Evolutionary conservation across 2,329 filamentous ascomycete genomes (phyloP).

Genomic region (Hypoxylon sp.): DNA sequence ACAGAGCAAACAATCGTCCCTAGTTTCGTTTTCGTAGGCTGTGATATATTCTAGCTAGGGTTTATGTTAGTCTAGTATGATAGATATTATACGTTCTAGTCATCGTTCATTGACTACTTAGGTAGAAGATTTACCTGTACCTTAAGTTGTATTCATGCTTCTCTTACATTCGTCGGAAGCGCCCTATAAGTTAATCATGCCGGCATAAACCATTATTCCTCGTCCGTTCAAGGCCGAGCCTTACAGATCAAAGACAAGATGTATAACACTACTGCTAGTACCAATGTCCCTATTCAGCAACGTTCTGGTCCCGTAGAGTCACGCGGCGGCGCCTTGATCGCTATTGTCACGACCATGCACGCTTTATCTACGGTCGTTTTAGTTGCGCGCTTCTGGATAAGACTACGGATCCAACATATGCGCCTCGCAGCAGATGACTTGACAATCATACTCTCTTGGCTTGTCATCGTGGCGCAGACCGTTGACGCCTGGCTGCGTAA

Average conservation of each 20-base stretch:
- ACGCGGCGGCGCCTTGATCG: not conserved
- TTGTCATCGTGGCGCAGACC: not conserved
- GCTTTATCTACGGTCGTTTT: not conserved
- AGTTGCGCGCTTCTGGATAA: constrained; percentile 2
- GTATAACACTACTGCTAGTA: not conserved
- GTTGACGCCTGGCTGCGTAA: not conserved
- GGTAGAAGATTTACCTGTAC: not conserved
- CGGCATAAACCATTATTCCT: not conserved
- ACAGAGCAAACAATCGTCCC: not conserved
- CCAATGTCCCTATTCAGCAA: not conserved
- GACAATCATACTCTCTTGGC: not conserved
- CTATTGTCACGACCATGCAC: not conserved
- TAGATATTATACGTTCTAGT: not conserved
- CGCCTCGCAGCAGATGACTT: constrained; percentile 5
- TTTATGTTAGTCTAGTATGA: not conserved
- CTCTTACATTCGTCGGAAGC: not conserved
- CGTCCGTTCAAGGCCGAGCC: not conserved
- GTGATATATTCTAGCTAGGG: not conserved
- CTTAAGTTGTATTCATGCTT: not conserved
- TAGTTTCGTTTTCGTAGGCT: not conserved
- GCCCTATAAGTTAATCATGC: not conserved
- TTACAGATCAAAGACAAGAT: not conserved
- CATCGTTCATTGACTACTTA: not conserved
- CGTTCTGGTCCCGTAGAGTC: not conserved
- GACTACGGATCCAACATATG: not conserved